Base-by-base conservation (phyloP, 257 asterid species). In the Haberlea rhodopensis region DNA sequence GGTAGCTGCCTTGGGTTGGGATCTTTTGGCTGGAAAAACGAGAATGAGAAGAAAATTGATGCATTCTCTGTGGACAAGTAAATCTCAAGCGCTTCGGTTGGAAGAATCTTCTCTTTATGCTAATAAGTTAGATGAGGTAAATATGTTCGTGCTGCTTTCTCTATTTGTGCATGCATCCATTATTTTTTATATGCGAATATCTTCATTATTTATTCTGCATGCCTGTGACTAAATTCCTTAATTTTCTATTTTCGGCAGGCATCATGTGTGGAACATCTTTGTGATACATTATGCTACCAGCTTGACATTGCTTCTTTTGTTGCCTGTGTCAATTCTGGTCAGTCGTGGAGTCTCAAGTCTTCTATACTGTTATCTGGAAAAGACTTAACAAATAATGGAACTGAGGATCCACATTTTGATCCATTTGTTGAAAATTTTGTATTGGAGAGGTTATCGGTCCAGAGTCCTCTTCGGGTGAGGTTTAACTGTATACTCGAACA, bases 1-100 rank as follows among this genome's bases (percentile, higher is more conserved):
- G 74, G 90, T 87, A 63, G 94, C 99, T 60, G 96, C 83, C 67
- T 82, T 92, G 85, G 97, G 99, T 62, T 92, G 99, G 99, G 99
- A 92, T 80, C 84, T 92, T 66, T 82, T 92, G 73, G 88, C 95
- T 71, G 94, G 97, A 21, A 92, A 84, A 79, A 87, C 97, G 13
- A 75, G 75, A 66, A 60, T 81, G 73, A 89, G 97, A 72, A 85
- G 95, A 78, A 84, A 80, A 72, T 72, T 92, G 65, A 84, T 92
- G 97, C 94, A 89, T 78, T 79, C 85, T 64, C 68, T 92, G 57
- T 92, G 99, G 99, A 88, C 92, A 43, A 87, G 90, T 77, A 89
- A 92, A 87, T 89, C 95, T 69, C 95, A 89, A 83, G 84, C 79
- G 60, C 85, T 92, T 75, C 87, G 94, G 23, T 72, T 84, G 79